These are phyloP conservation scores for Emergomyces orientalis DNA, from an alignment of 2,329 filamentous ascomycete species.

Conservation along the genomic window DNA sequence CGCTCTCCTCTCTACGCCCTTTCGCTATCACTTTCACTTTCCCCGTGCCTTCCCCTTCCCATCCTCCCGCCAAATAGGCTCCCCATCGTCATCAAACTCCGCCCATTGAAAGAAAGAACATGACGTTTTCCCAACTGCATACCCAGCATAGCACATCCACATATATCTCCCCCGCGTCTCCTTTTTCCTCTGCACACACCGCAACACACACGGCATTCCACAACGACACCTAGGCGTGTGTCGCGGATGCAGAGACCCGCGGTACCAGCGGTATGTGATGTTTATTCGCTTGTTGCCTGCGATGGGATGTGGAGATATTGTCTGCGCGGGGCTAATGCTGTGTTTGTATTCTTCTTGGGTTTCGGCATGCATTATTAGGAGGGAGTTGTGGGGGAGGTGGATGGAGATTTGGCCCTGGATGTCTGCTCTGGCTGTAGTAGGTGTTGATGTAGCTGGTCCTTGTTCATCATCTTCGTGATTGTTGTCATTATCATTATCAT, in stretches of 20 bases:
- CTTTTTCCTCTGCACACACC: slow-evolving; percentile 69
- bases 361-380: slow-evolving; percentile 91
- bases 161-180: slow-evolving; percentile 74
- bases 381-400: slow-evolving; percentile 86
- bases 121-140: slow-evolving; percentile 38
- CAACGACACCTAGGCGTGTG: slow-evolving; percentile 73
- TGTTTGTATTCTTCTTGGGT: slow-evolving; percentile 99
- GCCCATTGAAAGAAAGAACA: slow-evolving; percentile 82
- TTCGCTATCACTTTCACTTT: slow-evolving; percentile 4
- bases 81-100: slow-evolving; percentile 75
- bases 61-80: slow-evolving; percentile 52
- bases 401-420: slow-evolving; percentile 80
- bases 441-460: slow-evolving; percentile 6
- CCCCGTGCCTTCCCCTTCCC: not conserved
- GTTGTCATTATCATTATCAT: slow-evolving; percentile 1
- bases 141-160: slow-evolving; percentile 80
- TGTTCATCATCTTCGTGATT: not conserved
- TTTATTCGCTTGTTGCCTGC: slow-evolving; percentile 77
- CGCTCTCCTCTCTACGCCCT: slow-evolving; percentile 11
- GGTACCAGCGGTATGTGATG: slow-evolving; percentile 86
- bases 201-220: slow-evolving; percentile 56
- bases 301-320: slow-evolving; percentile 76
- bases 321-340: slow-evolving; percentile 61
- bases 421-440: slow-evolving; percentile 40
- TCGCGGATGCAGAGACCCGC: slow-evolving; percentile 63